A percentile compares a stretch with the other conserved stretches of the same genome.
These are phyloP conservation scores for Cladosporium oxysporum DNA, from an alignment of 2,329 filamentous ascomycete genomes.

Conservation along the genomic window DNA sequence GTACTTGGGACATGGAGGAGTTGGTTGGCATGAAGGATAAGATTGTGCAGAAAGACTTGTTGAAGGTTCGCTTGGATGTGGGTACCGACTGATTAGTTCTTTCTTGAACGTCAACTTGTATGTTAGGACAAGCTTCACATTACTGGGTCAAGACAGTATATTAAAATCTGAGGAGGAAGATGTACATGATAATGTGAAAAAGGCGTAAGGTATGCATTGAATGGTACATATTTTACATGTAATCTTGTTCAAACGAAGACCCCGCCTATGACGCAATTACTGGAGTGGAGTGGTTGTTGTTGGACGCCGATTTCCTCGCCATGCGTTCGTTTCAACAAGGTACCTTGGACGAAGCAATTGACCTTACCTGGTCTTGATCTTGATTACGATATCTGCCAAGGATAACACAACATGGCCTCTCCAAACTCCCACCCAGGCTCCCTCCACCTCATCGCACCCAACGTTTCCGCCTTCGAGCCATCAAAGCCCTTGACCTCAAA, in stretches of 20 bases:
- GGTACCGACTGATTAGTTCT: constrained; percentile 17
- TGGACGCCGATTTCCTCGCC: background rate
- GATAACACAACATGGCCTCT: background rate
- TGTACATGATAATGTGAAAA: background rate
- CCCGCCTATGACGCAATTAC: background rate
- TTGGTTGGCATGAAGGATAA: constrained; percentile 37
- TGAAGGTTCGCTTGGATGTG: constrained; percentile 37
- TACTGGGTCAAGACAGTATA: no score
- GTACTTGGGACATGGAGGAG: constrained; percentile 45
- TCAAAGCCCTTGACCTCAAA: constrained; percentile 29
- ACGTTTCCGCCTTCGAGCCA: constrained; percentile 50
- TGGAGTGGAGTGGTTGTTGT: background rate
- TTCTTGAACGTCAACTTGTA: background rate
- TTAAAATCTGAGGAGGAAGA: no score
- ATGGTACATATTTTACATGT: background rate
- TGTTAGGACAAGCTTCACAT: background rate
- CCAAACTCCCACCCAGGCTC: constrained; percentile 34
- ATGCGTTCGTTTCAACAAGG: background rate
- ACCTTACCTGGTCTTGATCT: background rate
- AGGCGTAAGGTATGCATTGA: background rate
- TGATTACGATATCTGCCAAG: background rate
- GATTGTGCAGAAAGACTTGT: constrained; percentile 38
- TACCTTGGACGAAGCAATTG: background rate
- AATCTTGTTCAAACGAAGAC: background rate
- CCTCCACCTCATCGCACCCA: constrained; percentile 45